A percentile compares a stretch with the other conserved stretches of the same genome.
phyloP scores from a whole-genome alignment of 1,284 basidiomycete species.

The Blastosporella zonata region DNA sequence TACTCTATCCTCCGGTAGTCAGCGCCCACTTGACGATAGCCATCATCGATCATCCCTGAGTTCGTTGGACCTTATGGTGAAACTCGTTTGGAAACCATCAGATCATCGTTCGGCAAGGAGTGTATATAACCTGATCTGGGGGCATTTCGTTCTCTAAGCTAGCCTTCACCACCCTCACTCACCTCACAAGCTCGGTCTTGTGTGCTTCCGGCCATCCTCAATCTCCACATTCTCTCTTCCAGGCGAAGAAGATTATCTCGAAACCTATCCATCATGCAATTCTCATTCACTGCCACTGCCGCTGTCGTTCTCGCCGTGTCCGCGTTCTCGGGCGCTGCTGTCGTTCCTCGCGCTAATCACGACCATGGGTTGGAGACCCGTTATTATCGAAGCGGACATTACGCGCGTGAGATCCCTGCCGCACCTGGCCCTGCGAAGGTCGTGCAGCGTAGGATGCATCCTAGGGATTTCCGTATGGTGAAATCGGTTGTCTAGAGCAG shows the following conservation, averaged over 20 bases:
- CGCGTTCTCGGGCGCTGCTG: slow-evolving; percentile 21
- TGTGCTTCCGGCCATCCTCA: slow-evolving; percentile 20
- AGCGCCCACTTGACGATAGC: neutral
- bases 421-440: slow-evolving; percentile 4
- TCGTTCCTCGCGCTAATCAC: slow-evolving; percentile 21
- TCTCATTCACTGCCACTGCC: slow-evolving; percentile 18
- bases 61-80: no score
- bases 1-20: neutral
- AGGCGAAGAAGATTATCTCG: slow-evolving; percentile 18
- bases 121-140: slow-evolving; percentile 4
- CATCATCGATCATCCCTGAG: slow-evolving; percentile 5
- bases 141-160: slow-evolving; percentile 21
- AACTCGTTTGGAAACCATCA: slow-evolving; percentile 17
- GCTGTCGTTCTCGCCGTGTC: slow-evolving; percentile 19
- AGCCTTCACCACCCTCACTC: slow-evolving; percentile 25
- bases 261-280: slow-evolving; percentile 20
- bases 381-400: slow-evolving; percentile 18
- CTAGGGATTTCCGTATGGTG: slow-evolving; percentile 23
- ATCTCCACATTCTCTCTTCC: slow-evolving; percentile 18
- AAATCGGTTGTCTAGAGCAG: slow-evolving; percentile 12
- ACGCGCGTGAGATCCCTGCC: slow-evolving; percentile 14
- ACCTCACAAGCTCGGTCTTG: slow-evolving; percentile 29
- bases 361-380: slow-evolving; percentile 18
- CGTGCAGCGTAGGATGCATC: slow-evolving; percentile 21
- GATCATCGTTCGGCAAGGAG: slow-evolving; percentile 9